These are phyloP conservation scores for Elongisporangium anandrum DNA, from an alignment of 352 stramenopile genomes.

Conservation along the genomic window DNA sequence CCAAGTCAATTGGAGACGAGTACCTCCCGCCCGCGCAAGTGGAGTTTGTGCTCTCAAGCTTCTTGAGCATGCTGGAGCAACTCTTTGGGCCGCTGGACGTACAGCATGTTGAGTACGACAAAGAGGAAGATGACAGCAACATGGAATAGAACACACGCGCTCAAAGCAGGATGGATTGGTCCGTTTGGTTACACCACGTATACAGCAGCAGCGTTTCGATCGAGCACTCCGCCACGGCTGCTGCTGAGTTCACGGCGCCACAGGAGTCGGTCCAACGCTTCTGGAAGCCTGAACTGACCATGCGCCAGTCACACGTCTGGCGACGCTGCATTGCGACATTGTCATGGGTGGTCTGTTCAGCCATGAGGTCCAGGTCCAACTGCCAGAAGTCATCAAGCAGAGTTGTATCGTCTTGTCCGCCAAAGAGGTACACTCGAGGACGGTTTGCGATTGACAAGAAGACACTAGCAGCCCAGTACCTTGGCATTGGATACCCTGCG, in stretches of 20 bases:
- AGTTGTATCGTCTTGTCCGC: constrained; percentile 63
- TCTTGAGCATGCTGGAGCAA: constrained; percentile 44
- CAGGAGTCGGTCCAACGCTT: constrained; percentile 40
- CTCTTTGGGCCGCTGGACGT: constrained; percentile 24
- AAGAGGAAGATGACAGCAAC: constrained; percentile 6
- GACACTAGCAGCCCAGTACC: constrained; percentile 42
- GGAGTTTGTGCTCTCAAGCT: constrained; percentile 30
- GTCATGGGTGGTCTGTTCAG: constrained; percentile 20
- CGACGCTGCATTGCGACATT: constrained; percentile 14
- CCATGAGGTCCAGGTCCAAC: constrained; percentile 31
- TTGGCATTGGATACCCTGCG: constrained; percentile 6
- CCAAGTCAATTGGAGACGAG: constrained; percentile 69
- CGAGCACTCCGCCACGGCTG: constrained; percentile 22
- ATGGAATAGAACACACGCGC: constrained; percentile 3
- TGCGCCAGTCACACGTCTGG: constrained; percentile 38
- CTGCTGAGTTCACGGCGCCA: constrained; percentile 9
- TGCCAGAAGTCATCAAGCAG: constrained; percentile 60
- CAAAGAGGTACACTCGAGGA: constrained; percentile 45
- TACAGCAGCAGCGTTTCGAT: constrained; percentile 43
- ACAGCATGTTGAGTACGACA: constrained; percentile 57
- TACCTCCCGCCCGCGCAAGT: constrained; percentile 69
- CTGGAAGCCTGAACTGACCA: constrained; percentile 30
- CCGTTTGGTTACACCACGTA: constrained; percentile 46
- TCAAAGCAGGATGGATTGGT: constrained; percentile 45
- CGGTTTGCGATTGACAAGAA: constrained; percentile 17